Evolutionary conservation across 1,284 basidiomycete species (phyloP).

Genomic region (Tilletiaria anomala): DNA sequence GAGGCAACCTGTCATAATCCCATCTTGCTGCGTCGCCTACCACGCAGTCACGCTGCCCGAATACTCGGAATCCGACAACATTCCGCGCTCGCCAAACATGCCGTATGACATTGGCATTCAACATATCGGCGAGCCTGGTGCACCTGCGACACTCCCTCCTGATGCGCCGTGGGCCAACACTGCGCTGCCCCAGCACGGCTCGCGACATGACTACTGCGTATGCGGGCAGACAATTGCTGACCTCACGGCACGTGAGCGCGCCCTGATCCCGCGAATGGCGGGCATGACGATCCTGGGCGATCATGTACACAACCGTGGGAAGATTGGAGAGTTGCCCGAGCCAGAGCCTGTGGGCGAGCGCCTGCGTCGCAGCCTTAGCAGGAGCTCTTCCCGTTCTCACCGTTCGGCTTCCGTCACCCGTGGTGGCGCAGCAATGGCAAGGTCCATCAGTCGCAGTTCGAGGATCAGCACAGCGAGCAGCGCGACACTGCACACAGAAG

Average conservation of each 20-base stretch:
- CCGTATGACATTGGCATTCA: constrained; percentile 7
- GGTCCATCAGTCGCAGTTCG: too few species aligned
- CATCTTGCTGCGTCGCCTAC: constrained; percentile 37
- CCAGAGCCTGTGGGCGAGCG: neutral
- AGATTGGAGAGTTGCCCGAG: constrained; percentile 27
- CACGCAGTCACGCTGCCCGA: constrained; percentile 34
- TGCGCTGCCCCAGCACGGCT: constrained; percentile 15
- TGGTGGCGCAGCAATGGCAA: too few species aligned
- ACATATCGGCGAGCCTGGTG: constrained; percentile 3
- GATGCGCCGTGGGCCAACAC: constrained; percentile 8
- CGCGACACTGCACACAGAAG: too few species aligned
- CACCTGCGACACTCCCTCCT: constrained; percentile 5
- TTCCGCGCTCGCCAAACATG: constrained; percentile 10
- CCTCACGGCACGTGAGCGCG: constrained; percentile 22
- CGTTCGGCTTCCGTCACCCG: neutral
- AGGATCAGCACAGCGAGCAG: too few species aligned
- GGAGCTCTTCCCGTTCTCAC: neutral
- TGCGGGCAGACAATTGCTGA: constrained; percentile 36
- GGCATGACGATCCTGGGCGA: constrained; percentile 17
- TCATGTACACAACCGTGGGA: constrained; percentile 19
- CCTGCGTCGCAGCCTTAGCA: neutral
- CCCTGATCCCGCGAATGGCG: constrained; percentile 23
- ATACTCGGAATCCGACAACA: constrained; percentile 18
- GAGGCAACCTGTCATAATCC: constrained; percentile 29
- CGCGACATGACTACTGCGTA: constrained; percentile 33